Evolutionary conservation across 129 eudicot genomes (phyloP), one percentile per base, ranked within the genome.

Genomic region (Saposhnikovia divaricata): DNA sequence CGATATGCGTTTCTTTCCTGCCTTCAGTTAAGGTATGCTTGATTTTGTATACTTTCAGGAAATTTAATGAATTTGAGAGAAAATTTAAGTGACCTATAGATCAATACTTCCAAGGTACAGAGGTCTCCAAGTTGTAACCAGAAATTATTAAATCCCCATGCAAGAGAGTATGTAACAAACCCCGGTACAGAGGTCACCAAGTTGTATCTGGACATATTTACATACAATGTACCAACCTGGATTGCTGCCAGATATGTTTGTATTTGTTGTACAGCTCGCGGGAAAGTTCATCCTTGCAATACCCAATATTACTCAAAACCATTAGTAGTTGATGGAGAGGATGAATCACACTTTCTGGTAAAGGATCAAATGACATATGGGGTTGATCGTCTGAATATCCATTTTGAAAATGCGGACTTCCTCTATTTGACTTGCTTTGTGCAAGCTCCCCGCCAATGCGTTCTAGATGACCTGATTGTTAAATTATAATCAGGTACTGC

Each of bases 281-380:
- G 81, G 96, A 86, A 82, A 95, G 96, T 80, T 95, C 97, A 80
- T 95, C 98, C 87, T 90, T 95, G 89, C 98, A 95, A 83, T 86
- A 95, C 59, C 98, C 98, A 80, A 95, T 91, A 84, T 95, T 92
- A 79, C 98, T 95, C 87, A 95, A 88, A 23, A 92, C 98, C 98
- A 95, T 95, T 81, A 95, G 87, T 82, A 92, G 84, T 83, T 84
- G 88, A 85, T 89, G 92, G 85, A 92, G 94, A 40, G 89, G 96
- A 88, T 90, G 90, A 80, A 82, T 72, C 80, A 92, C 59, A 78
- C 93, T 89, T 86, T 92, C 98, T 57, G 93, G 94, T 69, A 88
- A 87, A 68, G 90, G 97, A 78, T 94, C 91, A 68, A 39, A 82
- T 47, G 86, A 80, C 69, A 77, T 87, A 78, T 95, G 94, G 80